A percentile compares a stretch with the other conserved stretches of the same genome.
Evolutionary conservation across 331 rosid species (phyloP).

Genomic region (Dryas integrifolia): DNA sequence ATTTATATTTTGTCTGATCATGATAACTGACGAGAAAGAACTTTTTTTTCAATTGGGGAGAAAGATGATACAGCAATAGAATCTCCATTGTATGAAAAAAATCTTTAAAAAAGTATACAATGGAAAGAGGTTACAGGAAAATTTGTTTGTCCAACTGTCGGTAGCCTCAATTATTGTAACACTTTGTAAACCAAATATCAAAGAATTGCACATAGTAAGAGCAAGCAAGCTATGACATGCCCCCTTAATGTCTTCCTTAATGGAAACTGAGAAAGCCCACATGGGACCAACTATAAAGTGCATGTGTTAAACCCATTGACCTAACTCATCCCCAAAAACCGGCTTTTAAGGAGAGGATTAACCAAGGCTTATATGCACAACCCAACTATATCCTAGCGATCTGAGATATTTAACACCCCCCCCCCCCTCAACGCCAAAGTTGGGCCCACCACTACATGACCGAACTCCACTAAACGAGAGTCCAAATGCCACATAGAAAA

Average conservation of each 20-base stretch:
- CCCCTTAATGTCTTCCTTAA: not conserved
- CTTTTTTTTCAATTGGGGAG: not conserved
- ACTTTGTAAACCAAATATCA: not conserved
- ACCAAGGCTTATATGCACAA: too few relatives aligned
- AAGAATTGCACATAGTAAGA: not conserved
- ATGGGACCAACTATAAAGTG: too few relatives aligned
- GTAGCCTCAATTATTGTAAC: not conserved
- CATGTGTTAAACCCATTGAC: too few relatives aligned
- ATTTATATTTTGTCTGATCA: not conserved
- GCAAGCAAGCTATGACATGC: not conserved
- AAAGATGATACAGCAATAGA: not conserved
- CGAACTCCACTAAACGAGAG: too few relatives aligned
- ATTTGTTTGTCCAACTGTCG: not conserved
- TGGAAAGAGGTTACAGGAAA: not conserved
- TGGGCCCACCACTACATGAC: too few relatives aligned
- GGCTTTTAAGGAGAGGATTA: too few relatives aligned
- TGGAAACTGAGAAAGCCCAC: not conserved
- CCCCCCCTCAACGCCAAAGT: too few relatives aligned
- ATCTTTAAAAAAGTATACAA: not conserved
- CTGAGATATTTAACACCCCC: too few relatives aligned
- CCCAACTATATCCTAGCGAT: too few relatives aligned
- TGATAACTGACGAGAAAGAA: not conserved
- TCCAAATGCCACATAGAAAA: too few relatives aligned
- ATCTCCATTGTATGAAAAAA: not conserved
- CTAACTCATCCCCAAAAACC: too few relatives aligned